Evolutionary conservation across 371 early-diverging fungal species (phyloP), one percentile per base, ranked within the genome.

Genomic region (Mucor mucedo): DNA sequence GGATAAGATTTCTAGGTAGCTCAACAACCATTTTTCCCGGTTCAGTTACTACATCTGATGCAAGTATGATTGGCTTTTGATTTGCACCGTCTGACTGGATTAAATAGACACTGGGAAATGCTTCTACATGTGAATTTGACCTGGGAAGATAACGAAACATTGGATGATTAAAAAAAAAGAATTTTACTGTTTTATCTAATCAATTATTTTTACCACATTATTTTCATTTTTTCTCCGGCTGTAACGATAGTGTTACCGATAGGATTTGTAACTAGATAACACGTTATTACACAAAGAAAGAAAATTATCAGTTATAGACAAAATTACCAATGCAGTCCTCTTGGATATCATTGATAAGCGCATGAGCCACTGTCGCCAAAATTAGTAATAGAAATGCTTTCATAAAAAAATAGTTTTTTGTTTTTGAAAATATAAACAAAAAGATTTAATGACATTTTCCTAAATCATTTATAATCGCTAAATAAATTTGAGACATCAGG

Each of bases 161-260:
- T 47, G 21, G 8, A 28, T 33, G 47, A 47, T 21, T 21, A 21
- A 21, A 21, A 3, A 30, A 28, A 16, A 21, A 1, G 30, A n/a
- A n/a, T n/a, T n/a, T n/a, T 13, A n/a, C 41, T 9, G 11, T 39
- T 28, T 47, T 30, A 40, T 59, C 52, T 59, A 38, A 58, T 63
- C 63, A 33, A 5, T 33, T 33, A 29, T 52, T 10, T 21, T 53
- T 68, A 68, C 68, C 68, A 70, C 33, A 50, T 30, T 59, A 70
- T 70, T 35, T 70, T 70, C 60, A 70, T 66, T 60, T 70, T 62
- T 30, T 66, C 66, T 32, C 70, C 70, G 29, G 70, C 70, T 30
- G 55, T 62, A 7, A 70, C 63, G 55, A 70, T 66, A 3, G 70
- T 70, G 41, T 70, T 70, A 29, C 66, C 58, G 35, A 70, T 65